A percentile compares a stretch with the other conserved stretches of the same genome.
Evolutionary conservation across 2,329 filamentous ascomycete species (phyloP).

Genomic region (Hysterium pulicare): DNA sequence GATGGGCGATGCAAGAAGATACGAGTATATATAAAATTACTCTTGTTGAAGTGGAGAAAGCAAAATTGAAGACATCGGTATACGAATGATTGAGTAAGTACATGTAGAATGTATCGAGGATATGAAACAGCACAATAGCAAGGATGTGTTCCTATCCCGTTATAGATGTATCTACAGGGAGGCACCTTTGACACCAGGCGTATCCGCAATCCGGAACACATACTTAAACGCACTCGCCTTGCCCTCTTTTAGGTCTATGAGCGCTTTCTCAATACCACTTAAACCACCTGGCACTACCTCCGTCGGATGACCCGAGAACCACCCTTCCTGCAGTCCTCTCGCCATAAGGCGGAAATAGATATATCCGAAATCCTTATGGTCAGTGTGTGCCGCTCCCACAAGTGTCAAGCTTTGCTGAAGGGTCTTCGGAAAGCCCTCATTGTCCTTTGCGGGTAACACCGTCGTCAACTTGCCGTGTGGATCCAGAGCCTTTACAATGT

Average conservation of each 20-base stretch:
- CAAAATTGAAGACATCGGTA: no score
- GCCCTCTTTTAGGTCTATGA: constrained; percentile 57
- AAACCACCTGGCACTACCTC: constrained; percentile 56
- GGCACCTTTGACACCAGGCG: constrained; percentile 19
- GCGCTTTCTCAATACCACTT: constrained; percentile 50
- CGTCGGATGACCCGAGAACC: constrained; percentile 49
- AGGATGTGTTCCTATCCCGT: no score
- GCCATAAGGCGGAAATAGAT: constrained; percentile 45
- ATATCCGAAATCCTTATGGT: constrained; percentile 43
- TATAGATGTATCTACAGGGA: constrained; percentile 3
- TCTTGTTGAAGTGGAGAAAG: no score
- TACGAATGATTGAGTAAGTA: no score
- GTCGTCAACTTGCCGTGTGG: constrained; percentile 32
- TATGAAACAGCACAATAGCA: no score
- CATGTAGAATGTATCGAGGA: no score
- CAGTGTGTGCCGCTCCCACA: constrained; percentile 29
- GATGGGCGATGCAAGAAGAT: no score
- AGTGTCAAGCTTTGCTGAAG: constrained; percentile 40
- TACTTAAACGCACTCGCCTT: constrained; percentile 64
- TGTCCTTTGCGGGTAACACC: constrained; percentile 44
- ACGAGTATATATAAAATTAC: no score
- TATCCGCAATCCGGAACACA: constrained; percentile 56
- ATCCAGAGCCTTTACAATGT: constrained; percentile 39
- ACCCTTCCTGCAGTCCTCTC: constrained; percentile 48
- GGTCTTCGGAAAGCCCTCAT: constrained; percentile 39